Evolutionary conservation across 345 rosid species (phyloP).

Genomic region (Eucalyptus erythrocorys): DNA sequence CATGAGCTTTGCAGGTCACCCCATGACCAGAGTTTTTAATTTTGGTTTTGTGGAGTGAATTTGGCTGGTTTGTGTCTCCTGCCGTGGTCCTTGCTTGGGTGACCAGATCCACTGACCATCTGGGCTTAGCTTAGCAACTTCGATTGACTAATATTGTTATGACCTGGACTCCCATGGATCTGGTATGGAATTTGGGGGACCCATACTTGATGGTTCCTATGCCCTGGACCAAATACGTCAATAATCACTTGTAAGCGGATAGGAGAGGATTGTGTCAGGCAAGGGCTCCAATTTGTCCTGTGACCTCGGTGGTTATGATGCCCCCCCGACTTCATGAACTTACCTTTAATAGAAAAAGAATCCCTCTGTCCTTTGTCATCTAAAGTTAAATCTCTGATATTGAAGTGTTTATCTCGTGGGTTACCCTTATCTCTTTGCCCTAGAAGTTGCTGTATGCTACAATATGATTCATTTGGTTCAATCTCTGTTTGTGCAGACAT

Average conservation of each 20-base stretch:
- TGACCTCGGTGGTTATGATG: neutral
- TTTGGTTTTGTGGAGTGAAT: neutral
- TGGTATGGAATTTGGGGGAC: neutral
- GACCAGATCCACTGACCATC: neutral
- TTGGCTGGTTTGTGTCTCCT: neutral
- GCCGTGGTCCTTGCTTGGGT: neutral
- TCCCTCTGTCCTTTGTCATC: neutral
- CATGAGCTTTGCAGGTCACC: neutral
- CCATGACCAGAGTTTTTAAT: neutral
- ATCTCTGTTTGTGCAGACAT: conserved; percentile 34
- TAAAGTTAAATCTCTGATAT: neutral
- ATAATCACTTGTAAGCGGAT: neutral
- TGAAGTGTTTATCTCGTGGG: neutral
- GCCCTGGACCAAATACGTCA: neutral
- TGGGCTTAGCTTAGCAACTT: neutral
- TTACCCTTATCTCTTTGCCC: neutral
- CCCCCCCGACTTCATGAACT: neutral
- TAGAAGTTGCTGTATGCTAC: neutral
- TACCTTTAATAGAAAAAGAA: neutral
- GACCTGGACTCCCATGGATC: neutral
- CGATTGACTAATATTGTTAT: neutral
- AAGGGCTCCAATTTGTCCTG: neutral
- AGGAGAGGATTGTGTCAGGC: neutral
- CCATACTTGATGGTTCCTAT: neutral
- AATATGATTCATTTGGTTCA: neutral